Evolutionary conservation across 768 basidiomycete species (phyloP).

Genomic region (Mycena polygramma): DNA sequence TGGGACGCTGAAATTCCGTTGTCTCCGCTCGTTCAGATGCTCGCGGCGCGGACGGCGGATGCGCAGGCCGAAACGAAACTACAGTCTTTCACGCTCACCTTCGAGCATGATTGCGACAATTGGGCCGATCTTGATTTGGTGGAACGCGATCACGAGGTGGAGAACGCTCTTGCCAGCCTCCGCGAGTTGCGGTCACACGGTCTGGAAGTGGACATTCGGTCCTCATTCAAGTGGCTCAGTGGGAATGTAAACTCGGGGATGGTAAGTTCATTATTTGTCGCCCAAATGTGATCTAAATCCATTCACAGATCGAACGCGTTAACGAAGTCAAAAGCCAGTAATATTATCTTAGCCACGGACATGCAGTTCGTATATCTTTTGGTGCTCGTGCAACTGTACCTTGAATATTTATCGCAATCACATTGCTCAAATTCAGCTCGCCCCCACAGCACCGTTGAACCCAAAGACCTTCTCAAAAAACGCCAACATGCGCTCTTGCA

Average conservation of each 20-base stretch:
- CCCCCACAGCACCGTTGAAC: background rate
- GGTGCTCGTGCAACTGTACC: too few species aligned
- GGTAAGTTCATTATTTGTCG: background rate
- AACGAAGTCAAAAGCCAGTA: too few species aligned
- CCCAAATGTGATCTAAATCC: too few species aligned
- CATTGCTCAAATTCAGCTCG: too few species aligned
- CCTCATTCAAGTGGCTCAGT: constrained; percentile 7
- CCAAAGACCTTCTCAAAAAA: constrained; percentile 24
- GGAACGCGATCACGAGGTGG: background rate
- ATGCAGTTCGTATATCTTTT: too few species aligned
- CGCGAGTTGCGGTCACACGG: constrained; percentile 3
- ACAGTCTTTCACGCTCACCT: background rate
- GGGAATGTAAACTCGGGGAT: background rate
- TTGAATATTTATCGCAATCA: too few species aligned
- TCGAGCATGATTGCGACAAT: background rate
- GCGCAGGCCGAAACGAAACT: background rate
- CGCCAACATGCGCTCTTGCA: constrained; percentile 14
- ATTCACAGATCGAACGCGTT: too few species aligned
- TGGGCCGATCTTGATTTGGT: background rate
- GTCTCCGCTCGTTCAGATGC: background rate
- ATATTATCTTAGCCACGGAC: too few species aligned
- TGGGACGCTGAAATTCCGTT: background rate
- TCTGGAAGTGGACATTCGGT: constrained; percentile 3
- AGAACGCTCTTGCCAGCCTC: background rate
- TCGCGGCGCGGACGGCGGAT: background rate